phyloP scores from a whole-genome alignment of 768 basidiomycete genomes.

The Auricularia cornea region DNA sequence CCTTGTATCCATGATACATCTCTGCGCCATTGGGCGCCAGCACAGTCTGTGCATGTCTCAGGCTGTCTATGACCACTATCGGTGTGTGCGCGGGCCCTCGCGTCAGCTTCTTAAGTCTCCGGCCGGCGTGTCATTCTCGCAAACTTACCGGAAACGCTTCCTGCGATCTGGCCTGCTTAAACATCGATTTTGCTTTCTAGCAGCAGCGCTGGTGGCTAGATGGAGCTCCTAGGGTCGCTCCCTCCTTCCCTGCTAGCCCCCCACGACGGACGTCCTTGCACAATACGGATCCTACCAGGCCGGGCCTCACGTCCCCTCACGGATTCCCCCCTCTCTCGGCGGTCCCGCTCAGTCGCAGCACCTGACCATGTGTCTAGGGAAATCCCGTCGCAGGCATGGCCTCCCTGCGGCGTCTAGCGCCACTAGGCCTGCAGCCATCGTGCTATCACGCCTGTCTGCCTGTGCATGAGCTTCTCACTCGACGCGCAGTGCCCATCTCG shows the following conservation, averaged over 20 bases:
- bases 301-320: background rate
- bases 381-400: background rate
- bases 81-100: background rate
- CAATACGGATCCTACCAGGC: background rate
- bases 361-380: background rate
- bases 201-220: too few species aligned
- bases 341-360: background rate
- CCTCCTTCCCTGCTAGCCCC: background rate
- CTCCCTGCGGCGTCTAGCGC: background rate
- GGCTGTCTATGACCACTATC: background rate
- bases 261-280: background rate
- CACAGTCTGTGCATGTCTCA: background rate
- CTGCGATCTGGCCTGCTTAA: background rate
- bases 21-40: background rate
- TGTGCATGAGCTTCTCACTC: too few species aligned
- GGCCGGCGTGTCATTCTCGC: background rate
- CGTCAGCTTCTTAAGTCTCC: background rate
- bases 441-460: background rate
- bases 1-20: background rate
- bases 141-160: background rate
- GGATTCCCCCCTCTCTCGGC: background rate
- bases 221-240: background rate
- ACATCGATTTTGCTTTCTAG: too few species aligned
- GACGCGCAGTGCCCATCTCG: too few species aligned
- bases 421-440: background rate